phyloP scores from a whole-genome alignment of 2,329 filamentous ascomycete species.

The Xylaria multiplex region DNA sequence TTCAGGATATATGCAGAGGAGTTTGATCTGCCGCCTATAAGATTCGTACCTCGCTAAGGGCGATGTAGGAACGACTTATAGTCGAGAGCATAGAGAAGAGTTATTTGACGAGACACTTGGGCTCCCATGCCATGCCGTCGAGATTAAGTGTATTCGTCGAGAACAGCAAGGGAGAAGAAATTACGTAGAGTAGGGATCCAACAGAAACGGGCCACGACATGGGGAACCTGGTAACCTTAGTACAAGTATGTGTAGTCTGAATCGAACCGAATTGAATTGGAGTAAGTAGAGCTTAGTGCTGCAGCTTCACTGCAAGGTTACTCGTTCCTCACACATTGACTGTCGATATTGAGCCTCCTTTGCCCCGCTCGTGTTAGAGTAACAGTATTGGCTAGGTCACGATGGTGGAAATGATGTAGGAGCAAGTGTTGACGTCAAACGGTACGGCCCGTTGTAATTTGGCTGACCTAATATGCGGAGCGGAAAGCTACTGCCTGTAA shows the following conservation, averaged over 20 bases:
- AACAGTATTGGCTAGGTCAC: neutral
- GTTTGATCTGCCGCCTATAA: neutral
- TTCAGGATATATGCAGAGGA: neutral
- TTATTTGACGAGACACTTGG: constrained; percentile 1
- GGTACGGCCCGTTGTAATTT: constrained; percentile 23
- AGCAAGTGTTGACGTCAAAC: constrained; percentile 9
- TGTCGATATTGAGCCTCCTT: constrained; percentile 8
- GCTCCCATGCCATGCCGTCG: constrained; percentile 13
- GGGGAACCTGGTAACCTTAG: constrained; percentile 15
- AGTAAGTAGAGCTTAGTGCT: constrained; percentile 25
- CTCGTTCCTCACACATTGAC: constrained; percentile 11
- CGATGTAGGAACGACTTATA: neutral
- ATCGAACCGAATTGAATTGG: constrained; percentile 2
- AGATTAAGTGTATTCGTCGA: constrained; percentile 4
- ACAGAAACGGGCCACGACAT: constrained; percentile 27
- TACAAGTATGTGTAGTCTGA: neutral
- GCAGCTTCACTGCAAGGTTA: constrained; percentile 24
- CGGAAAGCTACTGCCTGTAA: neutral
- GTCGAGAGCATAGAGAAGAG: neutral
- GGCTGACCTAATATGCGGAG: neutral
- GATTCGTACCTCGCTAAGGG: neutral
- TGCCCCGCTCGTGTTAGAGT: constrained; percentile 8
- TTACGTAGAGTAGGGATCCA: constrained; percentile 13
- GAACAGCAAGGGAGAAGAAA: constrained; percentile 8
- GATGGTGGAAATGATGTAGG: neutral